phyloP scores from a whole-genome alignment of 441 rosid species.

The Jatropha multifida region DNA sequence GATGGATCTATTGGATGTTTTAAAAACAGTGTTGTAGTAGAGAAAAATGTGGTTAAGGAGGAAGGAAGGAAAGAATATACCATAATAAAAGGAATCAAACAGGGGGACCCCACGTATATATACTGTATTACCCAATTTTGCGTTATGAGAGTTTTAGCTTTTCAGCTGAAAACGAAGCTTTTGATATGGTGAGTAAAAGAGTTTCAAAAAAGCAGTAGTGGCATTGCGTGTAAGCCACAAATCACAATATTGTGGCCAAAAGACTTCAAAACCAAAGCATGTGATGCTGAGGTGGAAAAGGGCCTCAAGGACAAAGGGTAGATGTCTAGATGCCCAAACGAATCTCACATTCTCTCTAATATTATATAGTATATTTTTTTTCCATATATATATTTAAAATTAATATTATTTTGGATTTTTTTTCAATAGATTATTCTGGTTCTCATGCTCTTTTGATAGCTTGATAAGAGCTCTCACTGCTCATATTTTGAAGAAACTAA shows the following conservation, averaged over 20 bases:
- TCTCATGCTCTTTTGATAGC: background rate
- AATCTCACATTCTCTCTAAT: constrained; percentile 14
- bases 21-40: background rate
- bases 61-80: background rate
- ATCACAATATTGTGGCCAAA: constrained; percentile 24
- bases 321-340: constrained; percentile 14
- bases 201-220: constrained; percentile 12
- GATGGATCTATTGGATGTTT: too few relatives aligned
- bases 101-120: too few relatives aligned
- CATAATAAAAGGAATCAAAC: too few relatives aligned
- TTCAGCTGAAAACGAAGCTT: background rate
- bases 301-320: constrained; percentile 11
- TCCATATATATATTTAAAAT: background rate
- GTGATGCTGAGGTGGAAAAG: constrained; percentile 49
- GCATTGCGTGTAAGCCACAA: constrained; percentile 49
- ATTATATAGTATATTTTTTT: background rate
- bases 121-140: background rate
- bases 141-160: background rate
- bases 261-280: constrained; percentile 26
- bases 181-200: background rate
- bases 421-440: too few relatives aligned
- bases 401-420: too few relatives aligned
- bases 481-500: constrained; percentile 9
- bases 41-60: background rate
- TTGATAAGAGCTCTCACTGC: constrained; percentile 38